A percentile compares a stretch with the other conserved stretches of the same genome.
Conservation (phyloP, 352 stramenopile species). For the Globisporangium perplexum region DNA sequence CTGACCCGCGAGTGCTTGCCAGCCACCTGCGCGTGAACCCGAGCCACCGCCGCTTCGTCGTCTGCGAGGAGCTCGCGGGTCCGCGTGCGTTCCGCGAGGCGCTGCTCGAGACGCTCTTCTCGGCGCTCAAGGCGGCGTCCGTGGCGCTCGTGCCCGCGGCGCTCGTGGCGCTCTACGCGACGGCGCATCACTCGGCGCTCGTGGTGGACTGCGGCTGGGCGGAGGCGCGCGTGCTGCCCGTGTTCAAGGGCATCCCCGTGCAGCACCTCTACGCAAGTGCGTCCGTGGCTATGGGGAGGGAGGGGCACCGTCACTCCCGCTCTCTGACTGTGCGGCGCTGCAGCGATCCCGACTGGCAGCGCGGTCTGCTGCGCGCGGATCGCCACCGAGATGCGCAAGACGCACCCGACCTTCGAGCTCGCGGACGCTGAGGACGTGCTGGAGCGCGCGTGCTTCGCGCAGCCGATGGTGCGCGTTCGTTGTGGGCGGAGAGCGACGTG, state of each 20-base stretch:
- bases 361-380: conserved; percentile 39
- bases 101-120: conserved; percentile 57
- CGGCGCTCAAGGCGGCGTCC: conserved; percentile 52
- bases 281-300: neutral
- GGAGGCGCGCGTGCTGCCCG: conserved; percentile 67
- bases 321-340: neutral
- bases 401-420: conserved; percentile 12
- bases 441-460: conserved; percentile 70
- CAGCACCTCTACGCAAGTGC: conserved; percentile 62
- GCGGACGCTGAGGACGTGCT: conserved; percentile 52
- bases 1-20: neutral
- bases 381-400: conserved; percentile 19
- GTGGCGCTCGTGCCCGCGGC: conserved; percentile 67
- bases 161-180: conserved; percentile 62
- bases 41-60: conserved; percentile 60
- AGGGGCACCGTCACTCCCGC: neutral
- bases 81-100: conserved; percentile 56
- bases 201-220: conserved; percentile 74
- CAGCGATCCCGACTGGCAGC: conserved; percentile 42
- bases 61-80: conserved; percentile 75
- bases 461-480: conserved; percentile 29
- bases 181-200: conserved; percentile 65
- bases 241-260: conserved; percentile 82
- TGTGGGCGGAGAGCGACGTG: no score
- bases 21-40: conserved; percentile 72